Percentiles rank a stretch among this genome's conserved stretches.
phyloP scores from a whole-genome alignment of 2,329 filamentous ascomycete species.

The Trichoderma atroviride region DNA sequence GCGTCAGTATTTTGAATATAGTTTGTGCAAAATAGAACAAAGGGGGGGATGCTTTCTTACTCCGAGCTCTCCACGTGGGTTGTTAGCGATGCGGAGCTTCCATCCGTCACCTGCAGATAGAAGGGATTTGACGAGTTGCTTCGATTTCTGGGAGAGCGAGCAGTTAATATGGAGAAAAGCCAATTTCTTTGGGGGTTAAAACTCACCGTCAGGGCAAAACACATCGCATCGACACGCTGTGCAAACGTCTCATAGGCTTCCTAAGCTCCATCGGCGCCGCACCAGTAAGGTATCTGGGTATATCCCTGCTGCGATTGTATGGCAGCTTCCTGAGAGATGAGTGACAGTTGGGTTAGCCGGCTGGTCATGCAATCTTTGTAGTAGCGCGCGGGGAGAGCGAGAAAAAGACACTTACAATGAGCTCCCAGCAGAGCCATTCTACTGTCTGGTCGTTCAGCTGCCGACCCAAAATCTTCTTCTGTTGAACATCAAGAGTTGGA shows the following conservation, averaged over 20 bases:
- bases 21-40: not conserved
- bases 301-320: constrained; percentile 35
- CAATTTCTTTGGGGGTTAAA: not conserved
- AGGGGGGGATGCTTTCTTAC: constrained; percentile 20
- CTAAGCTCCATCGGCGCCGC: constrained; percentile 36
- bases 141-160: constrained; percentile 28
- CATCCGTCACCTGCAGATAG: constrained; percentile 33
- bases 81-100: constrained; percentile 35
- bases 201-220: constrained; percentile 31
- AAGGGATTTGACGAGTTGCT: constrained; percentile 37
- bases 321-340: constrained; percentile 28
- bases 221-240: constrained; percentile 34
- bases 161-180: not conserved
- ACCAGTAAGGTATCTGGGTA: constrained; percentile 34
- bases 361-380: no score
- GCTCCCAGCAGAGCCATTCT: constrained; percentile 33
- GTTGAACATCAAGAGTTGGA: constrained; percentile 29
- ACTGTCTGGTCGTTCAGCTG: constrained; percentile 31
- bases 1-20: not conserved
- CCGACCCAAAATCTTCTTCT: constrained; percentile 31
- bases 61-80: constrained; percentile 33
- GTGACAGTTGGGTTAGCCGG: not conserved
- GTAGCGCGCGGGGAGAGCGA: not conserved
- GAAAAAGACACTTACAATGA: constrained; percentile 30
- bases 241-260: constrained; percentile 35